These are phyloP conservation scores for Pelargonium fulgidum DNA, from an alignment of 441 rosid genomes.

Conservation along the genomic window DNA sequence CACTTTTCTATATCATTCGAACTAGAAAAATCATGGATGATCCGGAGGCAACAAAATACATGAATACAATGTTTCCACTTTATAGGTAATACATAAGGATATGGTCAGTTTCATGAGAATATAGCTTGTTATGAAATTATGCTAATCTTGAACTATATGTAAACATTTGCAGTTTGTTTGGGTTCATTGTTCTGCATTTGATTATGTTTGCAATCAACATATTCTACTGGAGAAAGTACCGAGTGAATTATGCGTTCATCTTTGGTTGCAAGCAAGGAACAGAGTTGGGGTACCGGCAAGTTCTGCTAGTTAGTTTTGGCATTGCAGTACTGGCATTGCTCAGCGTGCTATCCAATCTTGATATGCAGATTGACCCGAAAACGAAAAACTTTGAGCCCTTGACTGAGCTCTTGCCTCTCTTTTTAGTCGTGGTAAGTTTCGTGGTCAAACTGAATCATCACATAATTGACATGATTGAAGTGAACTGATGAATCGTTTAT, in stretches of 20 bases:
- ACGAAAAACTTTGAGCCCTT: conserved; percentile 30
- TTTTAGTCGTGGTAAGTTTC: conserved; percentile 23
- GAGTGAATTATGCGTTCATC: conserved; percentile 72
- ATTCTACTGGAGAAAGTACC: conserved; percentile 66
- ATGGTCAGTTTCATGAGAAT: not conserved
- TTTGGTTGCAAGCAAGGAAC: conserved; percentile 76
- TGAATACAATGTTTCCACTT: conserved; percentile 73
- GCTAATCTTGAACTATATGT: conserved; percentile 4
- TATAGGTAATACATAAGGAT: conserved; percentile 38
- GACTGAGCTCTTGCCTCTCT: conserved; percentile 60
- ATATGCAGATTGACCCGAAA: conserved; percentile 67
- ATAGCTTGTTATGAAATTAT: not conserved
- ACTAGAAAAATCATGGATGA: conserved; percentile 34
- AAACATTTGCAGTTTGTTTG: conserved; percentile 49
- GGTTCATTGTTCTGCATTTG: conserved; percentile 57
- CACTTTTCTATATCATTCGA: conserved; percentile 39
- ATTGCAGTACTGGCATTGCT: conserved; percentile 43
- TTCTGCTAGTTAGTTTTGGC: conserved; percentile 49
- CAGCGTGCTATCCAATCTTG: conserved; percentile 56
- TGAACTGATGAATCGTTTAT: not conserved
- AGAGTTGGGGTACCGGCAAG: conserved; percentile 65
- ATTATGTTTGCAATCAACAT: conserved; percentile 53
- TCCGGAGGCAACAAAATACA: conserved; percentile 34
- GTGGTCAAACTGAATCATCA: no score
- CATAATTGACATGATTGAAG: not conserved